A percentile compares a stretch with the other conserved stretches of the same genome.
Evolutionary conservation across 2,329 filamentous ascomycete species (phyloP).

Genomic region (Botryotinia narcissicola): DNA sequence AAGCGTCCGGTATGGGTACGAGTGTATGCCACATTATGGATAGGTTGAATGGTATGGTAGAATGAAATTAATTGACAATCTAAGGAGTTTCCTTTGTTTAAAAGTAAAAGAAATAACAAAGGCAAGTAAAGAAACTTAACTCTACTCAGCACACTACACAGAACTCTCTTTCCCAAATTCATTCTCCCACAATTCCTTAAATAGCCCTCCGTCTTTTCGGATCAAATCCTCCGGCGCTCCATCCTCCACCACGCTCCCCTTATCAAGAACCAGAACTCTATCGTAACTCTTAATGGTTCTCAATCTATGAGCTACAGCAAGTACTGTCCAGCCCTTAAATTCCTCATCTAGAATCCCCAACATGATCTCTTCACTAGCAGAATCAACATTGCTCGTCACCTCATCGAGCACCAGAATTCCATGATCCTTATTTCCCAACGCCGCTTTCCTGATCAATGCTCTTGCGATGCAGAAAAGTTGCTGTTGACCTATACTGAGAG

Average conservation of each 20-base stretch:
- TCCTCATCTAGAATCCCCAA: conserved; percentile 52
- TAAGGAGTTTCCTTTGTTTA: not conserved
- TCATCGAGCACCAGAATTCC: conserved; percentile 45
- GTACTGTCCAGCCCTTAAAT: conserved; percentile 53
- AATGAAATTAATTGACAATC: too few species aligned
- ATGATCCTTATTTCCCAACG: conserved; percentile 30
- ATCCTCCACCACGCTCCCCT: conserved; percentile 71
- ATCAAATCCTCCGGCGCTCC: conserved; percentile 75
- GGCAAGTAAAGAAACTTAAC: not conserved
- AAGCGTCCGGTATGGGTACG: not conserved
- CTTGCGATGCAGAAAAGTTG: conserved; percentile 51
- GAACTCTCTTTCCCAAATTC: not conserved
- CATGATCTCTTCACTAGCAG: conserved; percentile 54
- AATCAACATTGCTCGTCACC: conserved; percentile 52
- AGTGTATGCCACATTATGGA: not conserved
- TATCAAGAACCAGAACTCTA: conserved; percentile 45
- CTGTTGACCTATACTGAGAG: conserved; percentile 59
- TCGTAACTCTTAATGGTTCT: conserved; percentile 47
- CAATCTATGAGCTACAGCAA: conserved; percentile 32
- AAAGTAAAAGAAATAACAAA: not conserved
- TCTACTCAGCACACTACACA: not conserved
- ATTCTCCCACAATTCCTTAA: conserved; percentile 6
- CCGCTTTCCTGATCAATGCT: conserved; percentile 40
- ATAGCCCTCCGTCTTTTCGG: not conserved
- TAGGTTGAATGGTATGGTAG: not conserved